Base-by-base conservation (phyloP, 2,329 filamentous ascomycete species). In the Monosporascus sp. region DNA sequence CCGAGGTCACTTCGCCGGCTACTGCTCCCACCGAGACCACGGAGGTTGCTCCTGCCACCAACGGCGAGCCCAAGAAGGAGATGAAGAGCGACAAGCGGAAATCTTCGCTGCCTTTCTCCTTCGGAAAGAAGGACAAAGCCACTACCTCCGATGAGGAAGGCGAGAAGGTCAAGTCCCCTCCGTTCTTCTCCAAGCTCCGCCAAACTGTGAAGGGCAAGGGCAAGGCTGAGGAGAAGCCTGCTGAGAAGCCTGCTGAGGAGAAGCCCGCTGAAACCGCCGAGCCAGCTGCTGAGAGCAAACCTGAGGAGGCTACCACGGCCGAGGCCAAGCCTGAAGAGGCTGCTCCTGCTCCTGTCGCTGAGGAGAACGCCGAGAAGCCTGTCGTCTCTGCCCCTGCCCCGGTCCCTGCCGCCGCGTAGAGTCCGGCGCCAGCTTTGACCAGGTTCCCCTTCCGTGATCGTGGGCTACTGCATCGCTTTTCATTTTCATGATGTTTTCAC, bases 21-120 rank as follows among this genome's bases (percentile, higher is more conserved):
- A 72, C 72, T n/a, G 74, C 70, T 54, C 73, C 75, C 27, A 68
- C 74, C 40, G 78, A 81, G 69, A 72, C 72, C 22, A 70, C 74
- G 3, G 78, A 82, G 62, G 66, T 59, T 55, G 61, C 70, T 35
- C 74, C 75, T 55, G 72, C 71, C 55, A 72, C 72, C 61, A 77
- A 77, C 49, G 76, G 75, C 55, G 83, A 85, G 73, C 61, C 74
- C 52, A 82, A 82, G 71, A 83, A 84, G 73, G 81, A 82, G 58
- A 70, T 78, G 62, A 91, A 90, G 84, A 71, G 72, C 48, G 79
- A 83, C 73, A 96, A 95, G 88, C 89, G 91, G 72, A 85, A 85
- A 73, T 94, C 89, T 61, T 86, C 92, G 66, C 72, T 84, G 8
- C 79, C 80, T 48, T 95, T 95, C 74, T 84, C 84, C 64, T 86